These are phyloP conservation scores for Ophiostoma novo-ulmi DNA, from an alignment of 2,329 filamentous ascomycete species.

Conservation along the genomic window DNA sequence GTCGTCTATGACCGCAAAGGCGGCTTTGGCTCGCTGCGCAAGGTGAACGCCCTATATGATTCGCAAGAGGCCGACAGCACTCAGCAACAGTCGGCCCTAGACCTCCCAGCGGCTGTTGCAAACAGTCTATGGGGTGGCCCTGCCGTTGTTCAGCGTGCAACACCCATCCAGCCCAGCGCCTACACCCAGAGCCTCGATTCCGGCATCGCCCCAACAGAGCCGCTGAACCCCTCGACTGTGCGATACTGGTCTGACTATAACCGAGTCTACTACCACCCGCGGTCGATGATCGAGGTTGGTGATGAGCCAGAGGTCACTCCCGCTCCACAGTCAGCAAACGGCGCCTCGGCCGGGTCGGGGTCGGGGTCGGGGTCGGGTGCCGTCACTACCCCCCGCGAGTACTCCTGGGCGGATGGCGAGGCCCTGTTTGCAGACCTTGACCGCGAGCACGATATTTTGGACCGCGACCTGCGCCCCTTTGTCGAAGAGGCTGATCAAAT, in stretches of 20 bases:
- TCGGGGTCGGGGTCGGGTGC: background rate
- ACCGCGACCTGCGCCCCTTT: conserved; percentile 84
- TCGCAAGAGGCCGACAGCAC: conserved; percentile 33
- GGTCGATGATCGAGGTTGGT: conserved; percentile 71
- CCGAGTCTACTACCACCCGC: conserved; percentile 85
- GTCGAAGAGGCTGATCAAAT: conserved; percentile 89
- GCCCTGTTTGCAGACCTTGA: conserved; percentile 70
- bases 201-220: conserved; percentile 55
- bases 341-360: background rate
- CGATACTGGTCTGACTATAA: conserved; percentile 97
- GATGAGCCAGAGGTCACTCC: conserved; percentile 24
- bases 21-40: conserved; percentile 80
- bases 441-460: conserved; percentile 77
- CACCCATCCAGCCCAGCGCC: conserved; percentile 61
- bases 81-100: conserved; percentile 17
- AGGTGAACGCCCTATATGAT: conserved; percentile 85
- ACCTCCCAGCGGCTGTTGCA: conserved; percentile 23
- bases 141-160: conserved; percentile 62
- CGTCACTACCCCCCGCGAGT: background rate
- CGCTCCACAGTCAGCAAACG: background rate
- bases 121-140: conserved; percentile 47
- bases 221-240: conserved; percentile 64
- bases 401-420: conserved; percentile 61
- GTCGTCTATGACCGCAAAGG: conserved; percentile 94
- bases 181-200: conserved; percentile 78